Evolutionary conservation across 495 filamentous ascomycete species (phyloP), one percentile per base, ranked within the genome.

Genomic region (Hypoxylon fuscum): DNA sequence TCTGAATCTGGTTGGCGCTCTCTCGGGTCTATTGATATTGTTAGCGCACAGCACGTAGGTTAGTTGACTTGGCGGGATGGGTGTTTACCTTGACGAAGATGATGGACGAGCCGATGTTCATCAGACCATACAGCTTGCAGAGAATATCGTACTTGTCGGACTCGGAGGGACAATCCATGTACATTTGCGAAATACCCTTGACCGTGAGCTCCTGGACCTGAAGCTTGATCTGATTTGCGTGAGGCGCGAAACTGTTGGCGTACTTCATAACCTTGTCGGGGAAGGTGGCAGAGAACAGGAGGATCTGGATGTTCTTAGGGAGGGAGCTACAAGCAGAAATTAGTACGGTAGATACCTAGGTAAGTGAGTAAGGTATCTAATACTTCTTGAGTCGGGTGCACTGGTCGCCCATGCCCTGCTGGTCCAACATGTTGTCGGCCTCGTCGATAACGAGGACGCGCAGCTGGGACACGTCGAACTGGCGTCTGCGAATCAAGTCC

Each of bases 201-300:
- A 98, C 92, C 0, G 93, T 98, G 66, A 99, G 86, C 69, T 98
- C 93, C 66, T 96, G 87, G 38, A 92, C 88, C 62, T 88, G 86
- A 32, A 99, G 83, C 25, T 91, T 95, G 68, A 98, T 90, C 68
- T 92, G 81, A 75, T 96, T 96, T 15, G 95, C 88, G 10, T 87
- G 81, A 5, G 93, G 93, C 5, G 93, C 90, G 68, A 93, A 98
- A 45, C 79, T 80, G 23, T 79, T 74, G 4, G 94, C 95, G 67
- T 91, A 99, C 54, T 79, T 74, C 71, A 91, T 82, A 15, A 99
- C 93, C 44, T 90, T 82, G 2, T 88, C 79, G 0, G 96, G 93
- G 75, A 98, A 99, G 0, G 96, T 99, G 14, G 96, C 96, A 12
- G 94, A 97, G 77, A 99, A 98, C 9, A 99, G 85, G 32, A 97